phyloP scores from a whole-genome alignment of 176 grass and related monocot species.

The Paspalum notatum region DNA sequence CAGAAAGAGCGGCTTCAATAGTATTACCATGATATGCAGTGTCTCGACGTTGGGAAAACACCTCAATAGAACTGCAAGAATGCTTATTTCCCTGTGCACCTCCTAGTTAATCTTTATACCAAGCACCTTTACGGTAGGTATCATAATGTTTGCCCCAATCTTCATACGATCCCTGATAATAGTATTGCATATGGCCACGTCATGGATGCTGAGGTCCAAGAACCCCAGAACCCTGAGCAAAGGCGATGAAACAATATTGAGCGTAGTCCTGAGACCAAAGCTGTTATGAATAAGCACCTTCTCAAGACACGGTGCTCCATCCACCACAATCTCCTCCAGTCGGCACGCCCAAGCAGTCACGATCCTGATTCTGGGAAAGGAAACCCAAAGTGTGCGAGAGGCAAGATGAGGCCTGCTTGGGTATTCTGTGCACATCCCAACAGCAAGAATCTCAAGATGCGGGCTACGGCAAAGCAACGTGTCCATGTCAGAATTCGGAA shows the following conservation, averaged over 20 bases:
- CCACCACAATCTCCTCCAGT: neutral
- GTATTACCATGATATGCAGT: no score
- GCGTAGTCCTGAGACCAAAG: neutral
- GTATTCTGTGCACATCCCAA: neutral
- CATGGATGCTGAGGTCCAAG: neutral
- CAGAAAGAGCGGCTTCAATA: no score
- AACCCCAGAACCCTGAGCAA: neutral
- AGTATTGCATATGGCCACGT: neutral
- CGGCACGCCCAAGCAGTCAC: neutral
- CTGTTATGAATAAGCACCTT: neutral
- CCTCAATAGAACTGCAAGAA: neutral
- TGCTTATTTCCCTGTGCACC: neutral
- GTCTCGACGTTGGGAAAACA: no score
- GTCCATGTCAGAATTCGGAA: neutral
- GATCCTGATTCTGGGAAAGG: neutral
- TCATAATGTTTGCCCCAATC: neutral
- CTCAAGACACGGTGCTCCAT: neutral
- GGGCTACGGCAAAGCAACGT: neutral
- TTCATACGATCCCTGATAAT: neutral
- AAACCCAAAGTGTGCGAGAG: neutral
- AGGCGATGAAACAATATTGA: neutral
- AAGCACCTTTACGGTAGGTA: neutral
- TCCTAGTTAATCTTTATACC: neutral
- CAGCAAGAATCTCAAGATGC: neutral
- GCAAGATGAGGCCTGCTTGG: neutral